Base-by-base conservation (phyloP, 805 yeast species). In the Zygosaccharomyces gambellarensis region DNA sequence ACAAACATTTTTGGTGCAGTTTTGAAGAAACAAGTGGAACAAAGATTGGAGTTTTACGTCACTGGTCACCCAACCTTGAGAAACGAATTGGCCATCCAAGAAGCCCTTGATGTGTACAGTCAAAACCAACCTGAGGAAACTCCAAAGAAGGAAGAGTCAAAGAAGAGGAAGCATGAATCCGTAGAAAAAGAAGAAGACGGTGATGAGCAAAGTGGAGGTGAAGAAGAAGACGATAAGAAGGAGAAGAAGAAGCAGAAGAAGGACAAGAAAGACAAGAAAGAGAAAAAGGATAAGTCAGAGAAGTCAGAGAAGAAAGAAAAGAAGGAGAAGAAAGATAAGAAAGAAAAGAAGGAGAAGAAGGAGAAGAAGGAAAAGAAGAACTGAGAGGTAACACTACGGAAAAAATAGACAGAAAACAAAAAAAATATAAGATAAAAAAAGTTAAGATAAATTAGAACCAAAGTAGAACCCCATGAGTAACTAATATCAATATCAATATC, bases 51-150 rank as follows among this genome's bases (percentile, higher is more conserved):
- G 72, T 94, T 94, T 70, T 94, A 90, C 78, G 96, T 88, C 70
- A 87, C 96, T 50, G 99, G 99, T 69, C 86, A 87, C 62, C 83
- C 98, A 47, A 97, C 98, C 65, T 86, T 90, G 83, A 94, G 92
- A 80, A 94, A 94, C 69, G 74, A 92, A 39, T 95, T 89, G 60
- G 98, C 98, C 58, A 87, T 94, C 74, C 81, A 85, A 69, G 87
- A 86, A 72, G 99, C 98, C 48, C 78, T 94, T 72, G 82, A 84
- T 47, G 78, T 85, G 64, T 75, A 70, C 57, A 75, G 65, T 42
- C 71, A 70, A 53, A 78, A 72, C 50, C 69, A 74, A 48, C 85
- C 80, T 59, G 69, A 72, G 51, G 75, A 66, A 54, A 60, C 65
- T 32, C 68, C 63, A 50, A 71, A 66, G 30, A 72, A 57, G 39